These are phyloP conservation scores for Daldinia bambusicola DNA, from an alignment of 495 filamentous ascomycete species.

Conservation along the genomic window DNA sequence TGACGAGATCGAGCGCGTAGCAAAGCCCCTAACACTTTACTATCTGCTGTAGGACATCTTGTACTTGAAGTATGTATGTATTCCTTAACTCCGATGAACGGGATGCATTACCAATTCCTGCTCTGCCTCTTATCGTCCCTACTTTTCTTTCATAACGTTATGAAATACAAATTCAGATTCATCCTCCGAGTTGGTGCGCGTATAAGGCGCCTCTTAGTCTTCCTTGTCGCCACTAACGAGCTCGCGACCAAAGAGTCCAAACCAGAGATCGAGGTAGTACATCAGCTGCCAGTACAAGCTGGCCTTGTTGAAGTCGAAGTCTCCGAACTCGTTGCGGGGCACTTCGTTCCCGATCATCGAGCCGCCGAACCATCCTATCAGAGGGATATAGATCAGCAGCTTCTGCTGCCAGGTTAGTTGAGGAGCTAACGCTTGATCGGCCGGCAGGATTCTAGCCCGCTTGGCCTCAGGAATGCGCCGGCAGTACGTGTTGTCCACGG, in stretches of 20 bases:
- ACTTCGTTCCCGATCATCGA: constrained; percentile 84
- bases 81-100: neutral
- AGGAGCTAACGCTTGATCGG: constrained; percentile 73
- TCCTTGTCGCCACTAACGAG: constrained; percentile 62
- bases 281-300: constrained; percentile 79
- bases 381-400: constrained; percentile 68
- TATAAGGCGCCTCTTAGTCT: constrained; percentile 44
- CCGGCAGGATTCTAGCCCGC: constrained; percentile 61
- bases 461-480: constrained; percentile 59
- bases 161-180: neutral
- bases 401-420: constrained; percentile 69
- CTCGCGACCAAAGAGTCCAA: constrained; percentile 61
- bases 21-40: neutral
- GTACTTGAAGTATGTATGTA: neutral
- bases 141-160: neutral
- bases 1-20: constrained; percentile 1
- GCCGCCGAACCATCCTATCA: constrained; percentile 75
- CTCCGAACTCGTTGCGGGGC: constrained; percentile 79
- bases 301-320: constrained; percentile 79
- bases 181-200: neutral
- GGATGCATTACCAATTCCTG: neutral
- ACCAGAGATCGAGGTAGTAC: constrained; percentile 60
- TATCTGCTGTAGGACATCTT: neutral
- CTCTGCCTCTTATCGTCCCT: neutral
- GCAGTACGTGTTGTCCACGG: constrained; percentile 50